phyloP scores from a whole-genome alignment of 2,329 filamentous ascomycete genomes.

The Neofusicoccum laricinum region DNA sequence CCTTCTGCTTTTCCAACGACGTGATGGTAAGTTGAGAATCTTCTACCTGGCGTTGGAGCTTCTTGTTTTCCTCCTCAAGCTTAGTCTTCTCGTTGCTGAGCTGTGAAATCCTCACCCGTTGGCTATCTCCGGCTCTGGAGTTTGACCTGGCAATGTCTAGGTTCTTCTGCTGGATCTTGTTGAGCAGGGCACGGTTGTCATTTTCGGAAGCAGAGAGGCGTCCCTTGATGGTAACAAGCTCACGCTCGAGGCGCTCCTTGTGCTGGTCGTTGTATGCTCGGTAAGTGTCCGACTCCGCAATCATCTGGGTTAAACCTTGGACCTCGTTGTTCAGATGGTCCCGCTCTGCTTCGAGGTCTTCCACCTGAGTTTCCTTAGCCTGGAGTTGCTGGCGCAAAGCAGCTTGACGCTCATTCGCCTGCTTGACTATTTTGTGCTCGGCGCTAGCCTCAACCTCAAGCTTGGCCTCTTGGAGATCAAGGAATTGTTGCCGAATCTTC shows the following conservation, averaged over 20 bases:
- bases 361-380: slow-evolving; percentile 70
- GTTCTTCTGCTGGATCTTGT: slow-evolving; percentile 96
- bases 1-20: slow-evolving; percentile 87
- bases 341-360: slow-evolving; percentile 77
- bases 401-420: slow-evolving; percentile 76
- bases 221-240: slow-evolving; percentile 86
- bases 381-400: slow-evolving; percentile 78
- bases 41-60: slow-evolving; percentile 77
- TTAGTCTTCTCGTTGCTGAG: slow-evolving; percentile 81
- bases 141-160: slow-evolving; percentile 90
- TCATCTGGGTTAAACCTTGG: slow-evolving; percentile 80
- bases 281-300: slow-evolving; percentile 85
- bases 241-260: slow-evolving; percentile 88
- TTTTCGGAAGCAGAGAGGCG: slow-evolving; percentile 90
- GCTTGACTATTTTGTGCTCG: slow-evolving; percentile 72
- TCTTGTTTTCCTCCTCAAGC: slow-evolving; percentile 77
- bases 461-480: slow-evolving; percentile 80
- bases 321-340: slow-evolving; percentile 74
- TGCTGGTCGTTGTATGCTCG: slow-evolving; percentile 87
- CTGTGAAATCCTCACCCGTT: slow-evolving; percentile 68
- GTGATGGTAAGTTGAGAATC: slow-evolving; percentile 80
- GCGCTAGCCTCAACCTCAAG: slow-evolving; percentile 76
- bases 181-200: slow-evolving; percentile 90
- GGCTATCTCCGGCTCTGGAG: slow-evolving; percentile 80
- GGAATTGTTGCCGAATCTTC: slow-evolving; percentile 76